A percentile compares a stretch with the other conserved stretches of the same genome.
Evolutionary conservation across 441 rosid genomes (phyloP).

Genomic region (Populus hybrid): DNA sequence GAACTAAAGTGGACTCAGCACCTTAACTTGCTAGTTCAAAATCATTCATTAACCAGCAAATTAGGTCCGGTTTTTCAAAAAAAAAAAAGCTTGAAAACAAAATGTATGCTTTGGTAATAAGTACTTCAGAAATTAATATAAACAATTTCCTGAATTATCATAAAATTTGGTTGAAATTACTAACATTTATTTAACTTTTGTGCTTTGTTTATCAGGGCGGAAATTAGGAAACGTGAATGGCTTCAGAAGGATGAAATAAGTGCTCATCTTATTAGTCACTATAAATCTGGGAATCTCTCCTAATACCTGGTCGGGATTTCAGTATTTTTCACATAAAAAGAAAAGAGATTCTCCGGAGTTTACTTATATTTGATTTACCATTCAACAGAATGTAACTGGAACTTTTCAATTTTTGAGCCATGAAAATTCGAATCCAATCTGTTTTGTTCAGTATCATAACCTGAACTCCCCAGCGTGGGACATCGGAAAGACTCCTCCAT

Average conservation of each 20-base stretch:
- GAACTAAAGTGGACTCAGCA: background rate
- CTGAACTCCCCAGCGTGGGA: background rate
- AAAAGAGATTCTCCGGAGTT: background rate
- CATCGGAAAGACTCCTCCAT: background rate
- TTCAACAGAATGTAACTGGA: background rate
- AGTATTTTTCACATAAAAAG: background rate
- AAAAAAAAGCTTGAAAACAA: background rate
- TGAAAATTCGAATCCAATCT: background rate
- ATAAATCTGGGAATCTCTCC: background rate
- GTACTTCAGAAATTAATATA: background rate
- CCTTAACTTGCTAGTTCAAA: background rate
- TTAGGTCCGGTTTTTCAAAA: background rate
- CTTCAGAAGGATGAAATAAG: background rate
- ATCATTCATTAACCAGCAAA: background rate
- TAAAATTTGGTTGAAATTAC: background rate
- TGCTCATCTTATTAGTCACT: background rate
- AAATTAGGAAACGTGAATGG: background rate
- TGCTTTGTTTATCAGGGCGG: background rate
- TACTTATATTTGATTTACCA: background rate
- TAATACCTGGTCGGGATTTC: background rate
- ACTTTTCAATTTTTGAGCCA: background rate
- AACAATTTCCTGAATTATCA: background rate
- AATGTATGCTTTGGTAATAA: background rate
- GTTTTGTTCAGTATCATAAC: background rate
- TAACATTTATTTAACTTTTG: background rate